Conservation (phyloP, 495 filamentous ascomycete genomes). For the Neurospora discreta region DNA sequence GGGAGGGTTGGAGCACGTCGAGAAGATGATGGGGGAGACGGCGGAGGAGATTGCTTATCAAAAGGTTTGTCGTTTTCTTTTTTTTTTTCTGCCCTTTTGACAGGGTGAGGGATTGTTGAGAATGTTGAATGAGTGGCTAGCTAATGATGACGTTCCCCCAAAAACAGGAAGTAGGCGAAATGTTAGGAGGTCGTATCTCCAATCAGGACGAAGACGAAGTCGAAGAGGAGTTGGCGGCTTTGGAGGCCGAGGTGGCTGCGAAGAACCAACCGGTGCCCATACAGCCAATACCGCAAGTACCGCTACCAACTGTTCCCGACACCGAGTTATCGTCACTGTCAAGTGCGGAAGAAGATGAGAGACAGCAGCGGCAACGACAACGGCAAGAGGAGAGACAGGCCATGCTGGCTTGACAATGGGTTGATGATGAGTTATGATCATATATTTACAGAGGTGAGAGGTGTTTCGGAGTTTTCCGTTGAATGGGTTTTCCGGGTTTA, state of each 20-base stretch:
- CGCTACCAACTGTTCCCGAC: constrained; percentile 51
- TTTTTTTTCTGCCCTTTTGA: not conserved
- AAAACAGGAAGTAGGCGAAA: constrained; percentile 72
- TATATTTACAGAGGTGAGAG: not conserved
- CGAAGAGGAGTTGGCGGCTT: constrained; percentile 78
- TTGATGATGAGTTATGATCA: not conserved
- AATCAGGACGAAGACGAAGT: constrained; percentile 96
- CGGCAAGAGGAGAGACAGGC: constrained; percentile 27
- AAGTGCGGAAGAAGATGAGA: constrained; percentile 12
- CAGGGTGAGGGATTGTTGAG: not conserved
- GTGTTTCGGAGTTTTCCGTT: not conserved
- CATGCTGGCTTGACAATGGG: constrained; percentile 31
- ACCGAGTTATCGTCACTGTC: constrained; percentile 24
- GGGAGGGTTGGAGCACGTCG: constrained; percentile 86
- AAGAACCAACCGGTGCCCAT: not conserved
- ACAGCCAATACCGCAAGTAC: constrained; percentile 8
- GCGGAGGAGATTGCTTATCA: constrained; percentile 85
- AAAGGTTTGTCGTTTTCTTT: constrained; percentile 40
- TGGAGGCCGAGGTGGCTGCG: constrained; percentile 54
- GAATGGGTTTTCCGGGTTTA: not conserved
- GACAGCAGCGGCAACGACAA: constrained; percentile 11
- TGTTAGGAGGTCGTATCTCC: constrained; percentile 74
- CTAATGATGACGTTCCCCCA: not conserved
- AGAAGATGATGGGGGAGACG: constrained; percentile 85
- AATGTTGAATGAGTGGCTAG: not conserved